Evolutionary conservation across 495 filamentous ascomycete species (phyloP).

Genomic region (Penicillium salamii): DNA sequence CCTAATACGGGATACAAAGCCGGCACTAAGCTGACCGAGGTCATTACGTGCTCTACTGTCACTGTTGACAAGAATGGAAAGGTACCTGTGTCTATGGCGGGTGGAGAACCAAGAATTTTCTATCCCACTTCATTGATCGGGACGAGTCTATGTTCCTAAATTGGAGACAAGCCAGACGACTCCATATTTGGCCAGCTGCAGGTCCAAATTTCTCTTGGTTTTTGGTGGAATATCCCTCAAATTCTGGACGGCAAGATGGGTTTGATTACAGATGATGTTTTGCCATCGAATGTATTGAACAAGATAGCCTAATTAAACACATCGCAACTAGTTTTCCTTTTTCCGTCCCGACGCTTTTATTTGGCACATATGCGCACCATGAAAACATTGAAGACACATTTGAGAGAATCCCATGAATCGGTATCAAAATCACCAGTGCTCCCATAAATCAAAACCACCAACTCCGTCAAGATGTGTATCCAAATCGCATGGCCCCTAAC

Average conservation of each 20-base stretch:
- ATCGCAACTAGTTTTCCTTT: background rate
- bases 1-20: conserved; percentile 35
- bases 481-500: background rate
- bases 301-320: background rate
- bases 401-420: background rate
- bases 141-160: conserved; percentile 13
- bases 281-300: background rate
- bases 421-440: background rate
- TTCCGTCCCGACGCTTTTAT: background rate
- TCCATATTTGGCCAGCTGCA: too few relatives aligned
- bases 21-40: conserved; percentile 37
- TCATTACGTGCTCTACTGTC: conserved; percentile 40
- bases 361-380: too few relatives aligned
- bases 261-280: background rate
- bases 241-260: too few relatives aligned
- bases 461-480: conserved; percentile 1
- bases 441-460: background rate
- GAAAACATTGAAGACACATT: too few relatives aligned
- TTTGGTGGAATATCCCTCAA: too few relatives aligned
- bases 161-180: too few relatives aligned
- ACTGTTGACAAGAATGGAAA: conserved; percentile 34
- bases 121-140: conserved; percentile 19
- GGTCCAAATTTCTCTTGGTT: too few relatives aligned
- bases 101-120: conserved; percentile 29
- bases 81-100: conserved; percentile 34